Evolutionary conservation across 495 filamentous ascomycete species (phyloP), one percentile per base, ranked within the genome.

Genomic region (Tuber microsphaerosporum): DNA sequence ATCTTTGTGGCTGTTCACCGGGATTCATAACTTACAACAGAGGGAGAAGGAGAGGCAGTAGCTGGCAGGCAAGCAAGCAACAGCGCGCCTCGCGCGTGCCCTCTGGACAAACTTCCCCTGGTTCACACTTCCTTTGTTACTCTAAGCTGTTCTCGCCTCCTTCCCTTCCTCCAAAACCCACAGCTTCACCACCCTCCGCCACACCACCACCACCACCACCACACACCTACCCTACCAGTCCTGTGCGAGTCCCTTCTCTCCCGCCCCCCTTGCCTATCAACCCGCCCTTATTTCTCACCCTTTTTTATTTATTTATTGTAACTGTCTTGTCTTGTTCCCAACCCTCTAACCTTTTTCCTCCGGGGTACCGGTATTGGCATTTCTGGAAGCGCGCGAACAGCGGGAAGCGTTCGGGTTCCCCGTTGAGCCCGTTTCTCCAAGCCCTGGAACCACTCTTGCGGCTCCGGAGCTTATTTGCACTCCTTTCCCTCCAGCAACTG

Each of bases 381-480:
- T 65, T 65, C 56, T 65, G 26, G 56, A 65, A 65, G 56, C 56
- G 56, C 56, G 14, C 26, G 26, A 65, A 31, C 26, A 5, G 56
- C 56, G 56, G 56, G 26, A 65, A 65, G 56, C 26, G 56, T 65
- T 61, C 56, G 56, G 56, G 56, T 65, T 26, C 31, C 56, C 56
- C 56, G 26, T 65, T 65, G 56, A 65, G 34, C 56, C 56, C 56
- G 56, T 65, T 65, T 34, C 56, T 31, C 56, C 56, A 65, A 26
- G 56, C 56, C 56, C 56, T 65, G 56, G 56, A 65, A 65, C 34
- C 56, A 65, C 26, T 65, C 56, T 79, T 79, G 77, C 77, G 77
- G 77, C 77, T 79, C 77, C 71, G 77, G 78, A 79, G 77, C 77
- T 79, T 79, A 79, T 75, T 79, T 79, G 76, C 70, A 79, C 77